phyloP scores from a whole-genome alignment of 306 rosid species.

The Senna siamea region DNA sequence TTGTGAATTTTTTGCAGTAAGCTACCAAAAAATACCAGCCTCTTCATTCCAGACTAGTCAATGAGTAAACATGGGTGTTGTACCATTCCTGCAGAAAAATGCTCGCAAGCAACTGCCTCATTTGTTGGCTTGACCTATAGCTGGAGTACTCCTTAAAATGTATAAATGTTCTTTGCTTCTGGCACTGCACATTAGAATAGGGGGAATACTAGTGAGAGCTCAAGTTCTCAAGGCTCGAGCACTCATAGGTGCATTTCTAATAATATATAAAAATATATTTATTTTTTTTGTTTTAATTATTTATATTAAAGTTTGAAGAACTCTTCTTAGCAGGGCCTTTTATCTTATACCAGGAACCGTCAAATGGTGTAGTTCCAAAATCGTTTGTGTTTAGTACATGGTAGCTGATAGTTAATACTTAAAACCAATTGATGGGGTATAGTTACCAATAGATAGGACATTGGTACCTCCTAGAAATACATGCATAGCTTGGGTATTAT shows the following conservation, averaged over 20 bases:
- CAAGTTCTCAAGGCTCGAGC: too few species aligned
- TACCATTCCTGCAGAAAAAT: background rate
- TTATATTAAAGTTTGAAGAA: too few species aligned
- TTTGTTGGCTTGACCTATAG: background rate
- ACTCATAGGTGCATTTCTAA: too few species aligned
- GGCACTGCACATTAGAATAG: background rate
- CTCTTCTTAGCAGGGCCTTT: too few species aligned
- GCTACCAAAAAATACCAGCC: background rate
- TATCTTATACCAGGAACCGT: background rate
- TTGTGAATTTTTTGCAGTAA: background rate
- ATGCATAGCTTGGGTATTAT: background rate
- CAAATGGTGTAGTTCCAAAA: background rate
- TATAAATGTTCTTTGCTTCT: background rate
- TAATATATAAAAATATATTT: too few species aligned
- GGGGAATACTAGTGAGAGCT: too few species aligned
- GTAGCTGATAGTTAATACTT: background rate
- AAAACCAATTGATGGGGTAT: too few species aligned
- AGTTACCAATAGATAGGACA: background rate
- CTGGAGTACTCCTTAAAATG: background rate
- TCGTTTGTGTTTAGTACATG: background rate
- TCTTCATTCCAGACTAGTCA: background rate
- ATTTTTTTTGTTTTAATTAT: too few species aligned
- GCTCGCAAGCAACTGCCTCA: background rate
- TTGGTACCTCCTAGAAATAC: background rate
- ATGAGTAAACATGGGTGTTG: background rate